A percentile compares a stretch with the other conserved stretches of the same genome.
phyloP scores from a whole-genome alignment of 768 basidiomycete genomes.

The Russula sp. region DNA sequence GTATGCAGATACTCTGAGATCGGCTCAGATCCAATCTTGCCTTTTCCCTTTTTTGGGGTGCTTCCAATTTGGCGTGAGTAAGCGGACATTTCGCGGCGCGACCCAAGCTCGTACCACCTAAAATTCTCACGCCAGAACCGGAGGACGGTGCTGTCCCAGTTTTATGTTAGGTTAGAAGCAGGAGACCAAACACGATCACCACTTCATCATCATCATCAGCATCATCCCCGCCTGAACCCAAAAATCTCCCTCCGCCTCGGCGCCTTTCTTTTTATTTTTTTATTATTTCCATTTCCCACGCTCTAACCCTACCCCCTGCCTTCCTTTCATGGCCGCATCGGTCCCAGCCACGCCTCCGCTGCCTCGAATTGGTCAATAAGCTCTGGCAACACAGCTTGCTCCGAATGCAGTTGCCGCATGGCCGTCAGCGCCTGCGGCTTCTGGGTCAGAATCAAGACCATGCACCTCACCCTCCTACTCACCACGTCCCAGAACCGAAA shows the following conservation, averaged over 20 bases:
- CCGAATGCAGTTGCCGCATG: constrained; percentile 82
- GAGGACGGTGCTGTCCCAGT: not conserved
- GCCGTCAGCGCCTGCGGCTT: constrained; percentile 65
- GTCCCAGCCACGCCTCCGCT: constrained; percentile 89
- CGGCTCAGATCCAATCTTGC: constrained; percentile 18
- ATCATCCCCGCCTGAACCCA: not conserved
- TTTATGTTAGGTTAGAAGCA: not conserved
- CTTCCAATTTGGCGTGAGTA: constrained; percentile 19
- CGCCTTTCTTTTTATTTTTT: constrained; percentile 9
- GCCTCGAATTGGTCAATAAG: constrained; percentile 94
- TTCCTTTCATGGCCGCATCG: constrained; percentile 69
- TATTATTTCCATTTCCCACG: not conserved
- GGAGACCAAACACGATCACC: constrained; percentile 10
- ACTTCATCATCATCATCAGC: not conserved
- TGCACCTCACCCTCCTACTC: constrained; percentile 41
- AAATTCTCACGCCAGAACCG: constrained; percentile 5
- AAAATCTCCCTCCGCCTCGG: not conserved
- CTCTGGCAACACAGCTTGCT: constrained; percentile 73
- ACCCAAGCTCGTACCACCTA: not conserved
- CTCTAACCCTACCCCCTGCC: constrained; percentile 6
- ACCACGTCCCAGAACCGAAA: constrained; percentile 99
- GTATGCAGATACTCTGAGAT: constrained; percentile 15
- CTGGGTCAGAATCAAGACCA: constrained; percentile 15
- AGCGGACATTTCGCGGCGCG: constrained; percentile 26
- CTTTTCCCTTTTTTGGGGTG: constrained; percentile 6